These are phyloP conservation scores for Backusella psychrophila DNA, from an alignment of 192 early-diverging fungal species.

Conservation along the genomic window DNA sequence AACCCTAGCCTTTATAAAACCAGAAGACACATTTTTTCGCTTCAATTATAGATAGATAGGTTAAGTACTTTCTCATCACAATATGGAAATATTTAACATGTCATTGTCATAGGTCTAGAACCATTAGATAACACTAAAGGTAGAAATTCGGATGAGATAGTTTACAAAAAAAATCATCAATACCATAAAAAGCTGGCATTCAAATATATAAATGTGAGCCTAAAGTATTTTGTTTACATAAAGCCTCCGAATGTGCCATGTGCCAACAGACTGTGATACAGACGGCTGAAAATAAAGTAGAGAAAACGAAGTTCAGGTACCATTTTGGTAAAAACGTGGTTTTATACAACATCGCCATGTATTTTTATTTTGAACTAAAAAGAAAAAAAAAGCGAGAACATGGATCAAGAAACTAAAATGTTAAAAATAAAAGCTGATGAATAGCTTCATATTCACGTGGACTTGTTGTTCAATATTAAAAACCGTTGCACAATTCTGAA, in stretches of 20 bases:
- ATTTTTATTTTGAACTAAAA: neutral
- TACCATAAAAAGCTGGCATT: neutral
- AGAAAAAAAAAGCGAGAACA: neutral
- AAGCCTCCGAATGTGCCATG: neutral
- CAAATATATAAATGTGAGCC: neutral
- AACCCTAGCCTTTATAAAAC: neutral
- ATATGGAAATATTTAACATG: neutral
- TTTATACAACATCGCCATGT: neutral
- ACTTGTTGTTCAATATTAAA: neutral
- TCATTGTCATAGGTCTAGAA: neutral
- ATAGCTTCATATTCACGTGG: neutral
- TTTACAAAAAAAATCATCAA: neutral
- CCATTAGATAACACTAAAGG: neutral
- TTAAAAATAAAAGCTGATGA: neutral
- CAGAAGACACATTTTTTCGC: neutral
- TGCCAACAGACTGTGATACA: neutral
- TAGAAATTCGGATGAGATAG: neutral
- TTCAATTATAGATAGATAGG: neutral
- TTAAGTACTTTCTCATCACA: neutral
- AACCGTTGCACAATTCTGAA: neutral
- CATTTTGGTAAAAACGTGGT: neutral
- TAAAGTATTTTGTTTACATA: neutral
- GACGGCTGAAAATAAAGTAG: neutral
- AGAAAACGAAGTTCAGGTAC: neutral
- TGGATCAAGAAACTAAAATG: neutral